These are phyloP conservation scores for Grammothele lineata DNA, from an alignment of 768 basidiomycete genomes.

Conservation along the genomic window DNA sequence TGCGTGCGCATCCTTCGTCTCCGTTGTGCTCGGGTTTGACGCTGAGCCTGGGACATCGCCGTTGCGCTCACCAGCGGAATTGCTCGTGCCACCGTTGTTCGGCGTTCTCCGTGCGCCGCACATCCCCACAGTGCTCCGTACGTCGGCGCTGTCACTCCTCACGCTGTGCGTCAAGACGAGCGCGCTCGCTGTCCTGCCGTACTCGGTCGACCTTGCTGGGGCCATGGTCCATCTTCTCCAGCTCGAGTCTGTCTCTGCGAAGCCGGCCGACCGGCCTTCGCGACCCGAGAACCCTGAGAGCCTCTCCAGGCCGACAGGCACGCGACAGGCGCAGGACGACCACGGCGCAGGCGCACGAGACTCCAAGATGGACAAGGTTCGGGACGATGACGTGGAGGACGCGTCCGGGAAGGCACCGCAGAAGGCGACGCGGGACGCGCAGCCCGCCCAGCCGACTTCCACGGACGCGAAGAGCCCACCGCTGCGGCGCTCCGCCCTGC, in stretches of 20 bases:
- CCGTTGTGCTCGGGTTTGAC: too few relatives aligned
- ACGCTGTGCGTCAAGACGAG: constrained; percentile 68
- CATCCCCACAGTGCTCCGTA: constrained; percentile 70
- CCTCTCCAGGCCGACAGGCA: neutral
- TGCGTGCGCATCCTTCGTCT: constrained; percentile 28
- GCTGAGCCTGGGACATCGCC: constrained; percentile 43
- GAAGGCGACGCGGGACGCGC: constrained; percentile 20
- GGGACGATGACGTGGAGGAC: neutral
- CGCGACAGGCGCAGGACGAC: too few relatives aligned
- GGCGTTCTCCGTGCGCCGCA: constrained; percentile 51
- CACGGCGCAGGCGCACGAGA: too few relatives aligned
- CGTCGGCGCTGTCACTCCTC: constrained; percentile 66
- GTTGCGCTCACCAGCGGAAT: constrained; percentile 62
- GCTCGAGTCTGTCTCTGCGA: constrained; percentile 44
- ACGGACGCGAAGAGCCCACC: constrained; percentile 67
- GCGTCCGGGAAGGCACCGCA: neutral
- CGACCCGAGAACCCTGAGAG: neutral
- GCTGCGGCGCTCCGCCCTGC: constrained; percentile 80
- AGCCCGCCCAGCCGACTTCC: constrained; percentile 46
- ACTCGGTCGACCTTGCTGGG: constrained; percentile 54
- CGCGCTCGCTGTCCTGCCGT: constrained; percentile 57
- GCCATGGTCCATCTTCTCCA: constrained; percentile 78
- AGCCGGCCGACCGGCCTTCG: constrained; percentile 1
- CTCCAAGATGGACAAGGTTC: neutral
- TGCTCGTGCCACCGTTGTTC: constrained; percentile 71